Conservation (phyloP, 2,329 filamentous ascomycete genomes). For the Xenoacremonium recifei region DNA sequence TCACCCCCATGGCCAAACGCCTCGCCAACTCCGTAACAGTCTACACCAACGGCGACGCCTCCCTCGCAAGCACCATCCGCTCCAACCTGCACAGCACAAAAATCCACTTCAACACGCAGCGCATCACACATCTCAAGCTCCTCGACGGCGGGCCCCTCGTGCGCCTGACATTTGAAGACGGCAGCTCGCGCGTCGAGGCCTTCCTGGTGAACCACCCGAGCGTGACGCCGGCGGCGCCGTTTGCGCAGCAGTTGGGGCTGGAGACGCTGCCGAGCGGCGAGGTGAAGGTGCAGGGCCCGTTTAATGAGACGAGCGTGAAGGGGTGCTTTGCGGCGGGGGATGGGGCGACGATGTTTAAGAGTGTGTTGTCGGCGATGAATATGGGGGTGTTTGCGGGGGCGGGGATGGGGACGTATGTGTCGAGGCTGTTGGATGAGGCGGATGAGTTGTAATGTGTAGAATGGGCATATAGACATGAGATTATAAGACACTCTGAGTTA, state of each 20-base stretch:
- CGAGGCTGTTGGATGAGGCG: conserved; percentile 24
- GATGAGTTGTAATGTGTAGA: conserved; percentile 26
- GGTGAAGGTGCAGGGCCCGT: conserved; percentile 41
- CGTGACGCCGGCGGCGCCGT: conserved; percentile 37
- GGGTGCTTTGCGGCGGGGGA: conserved; percentile 57
- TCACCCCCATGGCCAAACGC: conserved; percentile 42
- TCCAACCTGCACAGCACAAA: conserved; percentile 28
- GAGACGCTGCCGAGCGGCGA: conserved; percentile 41
- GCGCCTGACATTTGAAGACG: conserved; percentile 39
- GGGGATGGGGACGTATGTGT: conserved; percentile 26
- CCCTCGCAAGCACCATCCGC: conserved; percentile 29
- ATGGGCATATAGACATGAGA: too few relatives aligned
- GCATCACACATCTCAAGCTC: conserved; percentile 29
- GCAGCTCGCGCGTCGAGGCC: conserved; percentile 32
- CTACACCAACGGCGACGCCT: conserved; percentile 48
- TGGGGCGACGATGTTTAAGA: conserved; percentile 33
- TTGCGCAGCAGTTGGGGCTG: conserved; percentile 43
- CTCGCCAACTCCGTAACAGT: conserved; percentile 45
- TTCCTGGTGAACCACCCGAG: conserved; percentile 41
- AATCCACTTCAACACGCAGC: conserved; percentile 37
- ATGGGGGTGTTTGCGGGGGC: conserved; percentile 27
- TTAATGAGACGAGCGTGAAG: conserved; percentile 46
- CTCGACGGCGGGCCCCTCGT: conserved; percentile 26
- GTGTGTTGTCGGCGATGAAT: conserved; percentile 25
- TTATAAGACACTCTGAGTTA: too few relatives aligned